Percentiles rank a stretch among this genome's conserved stretches.
phyloP scores from a whole-genome alignment of 1,284 basidiomycete genomes.

The Chalciporus piperatoides region DNA sequence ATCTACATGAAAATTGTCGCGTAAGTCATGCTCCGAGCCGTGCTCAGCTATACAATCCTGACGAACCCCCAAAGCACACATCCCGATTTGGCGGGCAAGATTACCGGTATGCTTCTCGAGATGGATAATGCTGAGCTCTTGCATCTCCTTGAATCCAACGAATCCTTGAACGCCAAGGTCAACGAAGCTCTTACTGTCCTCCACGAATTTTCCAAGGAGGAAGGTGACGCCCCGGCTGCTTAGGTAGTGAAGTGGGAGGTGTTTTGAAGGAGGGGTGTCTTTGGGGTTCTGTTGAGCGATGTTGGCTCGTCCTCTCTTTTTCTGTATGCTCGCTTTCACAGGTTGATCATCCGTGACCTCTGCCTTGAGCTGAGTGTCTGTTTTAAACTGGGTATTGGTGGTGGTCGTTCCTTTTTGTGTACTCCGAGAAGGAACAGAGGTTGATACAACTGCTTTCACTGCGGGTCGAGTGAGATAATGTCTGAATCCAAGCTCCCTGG shows the following conservation, averaged over 20 bases:
- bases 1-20: constrained; percentile 85
- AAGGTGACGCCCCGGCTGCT: constrained; percentile 18
- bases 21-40: constrained; percentile 45
- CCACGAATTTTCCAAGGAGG: constrained; percentile 70
- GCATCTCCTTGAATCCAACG: constrained; percentile 76
- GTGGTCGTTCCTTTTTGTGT: constrained; percentile 59
- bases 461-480: not conserved
- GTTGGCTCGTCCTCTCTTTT: constrained; percentile 34
- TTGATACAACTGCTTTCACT: constrained; percentile 40
- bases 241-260: constrained; percentile 3
- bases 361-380: constrained; percentile 32
- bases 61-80: constrained; percentile 46
- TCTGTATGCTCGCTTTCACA: constrained; percentile 17
- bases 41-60: constrained; percentile 13
- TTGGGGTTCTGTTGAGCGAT: constrained; percentile 24
- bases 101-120: constrained; percentile 96
- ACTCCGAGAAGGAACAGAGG: constrained; percentile 58
- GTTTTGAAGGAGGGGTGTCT: constrained; percentile 15
- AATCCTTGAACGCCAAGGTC: constrained; percentile 84
- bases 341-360: constrained; percentile 38
- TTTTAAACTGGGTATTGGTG: constrained; percentile 39
- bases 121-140: constrained; percentile 94
- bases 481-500: not conserved
- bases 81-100: constrained; percentile 93
- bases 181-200: constrained; percentile 82